Percentiles rank a stretch among this genome's conserved stretches.
phyloP scores from a whole-genome alignment of 2,329 filamentous ascomycete genomes.

The Orbilia oligospora region DNA sequence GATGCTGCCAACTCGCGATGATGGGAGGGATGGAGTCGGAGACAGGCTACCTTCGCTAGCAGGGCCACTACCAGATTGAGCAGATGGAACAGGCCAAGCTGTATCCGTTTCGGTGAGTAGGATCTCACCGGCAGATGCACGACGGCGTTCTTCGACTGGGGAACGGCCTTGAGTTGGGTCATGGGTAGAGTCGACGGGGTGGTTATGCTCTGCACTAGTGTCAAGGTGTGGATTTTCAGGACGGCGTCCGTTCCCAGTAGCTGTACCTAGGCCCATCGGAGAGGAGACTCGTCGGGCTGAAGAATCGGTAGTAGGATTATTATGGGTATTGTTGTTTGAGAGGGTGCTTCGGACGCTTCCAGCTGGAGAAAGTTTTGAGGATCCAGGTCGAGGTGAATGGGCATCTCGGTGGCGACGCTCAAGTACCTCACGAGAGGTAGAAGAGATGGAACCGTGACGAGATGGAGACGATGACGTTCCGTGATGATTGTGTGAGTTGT shows the following conservation, averaged over 20 bases:
- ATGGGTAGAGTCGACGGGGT: conserved; percentile 48
- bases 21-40: conserved; percentile 47
- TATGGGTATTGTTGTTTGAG: conserved; percentile 30
- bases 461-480: conserved; percentile 51
- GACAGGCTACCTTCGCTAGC: conserved; percentile 48
- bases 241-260: conserved; percentile 20
- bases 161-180: conserved; percentile 59
- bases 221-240: conserved; percentile 36
- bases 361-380: conserved; percentile 49
- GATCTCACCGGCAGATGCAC: conserved; percentile 55
- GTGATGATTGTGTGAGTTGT: conserved; percentile 38
- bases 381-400: conserved; percentile 43
- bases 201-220: conserved; percentile 56
- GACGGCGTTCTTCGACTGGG: conserved; percentile 50
- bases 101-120: conserved; percentile 59
- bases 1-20: conserved; percentile 51
- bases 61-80: conserved; percentile 15
- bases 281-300: conserved; percentile 15
- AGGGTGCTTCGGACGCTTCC: conserved; percentile 37
- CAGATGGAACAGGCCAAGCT: conserved; percentile 37
- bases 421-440: conserved; percentile 59
- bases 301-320: conserved; percentile 16
- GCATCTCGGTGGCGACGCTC: conserved; percentile 58
- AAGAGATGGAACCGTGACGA: conserved; percentile 55
- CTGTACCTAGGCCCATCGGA: conserved; percentile 16